These are phyloP conservation scores for Aureobasidium sp. DNA, from an alignment of 2,329 filamentous ascomycete species.

Conservation along the genomic window DNA sequence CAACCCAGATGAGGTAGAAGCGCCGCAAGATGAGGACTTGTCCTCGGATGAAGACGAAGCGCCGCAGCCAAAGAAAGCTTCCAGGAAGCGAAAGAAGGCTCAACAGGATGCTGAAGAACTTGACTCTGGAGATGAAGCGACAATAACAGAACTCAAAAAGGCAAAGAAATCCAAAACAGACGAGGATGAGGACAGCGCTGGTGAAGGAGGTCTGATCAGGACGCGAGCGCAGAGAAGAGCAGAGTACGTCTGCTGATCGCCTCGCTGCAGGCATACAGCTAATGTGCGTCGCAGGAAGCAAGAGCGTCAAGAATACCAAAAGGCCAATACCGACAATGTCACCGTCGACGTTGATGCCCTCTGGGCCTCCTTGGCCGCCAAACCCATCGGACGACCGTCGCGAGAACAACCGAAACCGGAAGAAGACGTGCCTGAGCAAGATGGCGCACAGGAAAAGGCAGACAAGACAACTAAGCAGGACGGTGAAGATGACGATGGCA, in stretches of 20 bases:
- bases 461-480: constrained; percentile 20
- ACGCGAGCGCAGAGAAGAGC: constrained; percentile 47
- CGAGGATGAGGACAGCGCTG: constrained; percentile 36
- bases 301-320: constrained; percentile 42
- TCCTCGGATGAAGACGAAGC: constrained; percentile 32
- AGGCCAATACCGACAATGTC: constrained; percentile 37
- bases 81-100: constrained; percentile 35
- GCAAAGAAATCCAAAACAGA: constrained; percentile 34
- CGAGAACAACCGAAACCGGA: constrained; percentile 16
- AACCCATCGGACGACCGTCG: constrained; percentile 25
- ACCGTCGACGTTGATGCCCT: constrained; percentile 50
- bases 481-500: constrained; percentile 33
- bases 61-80: constrained; percentile 21
- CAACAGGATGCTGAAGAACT: constrained; percentile 34
- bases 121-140: constrained; percentile 51
- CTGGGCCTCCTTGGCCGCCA: constrained; percentile 46
- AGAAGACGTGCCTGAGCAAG: constrained; percentile 10
- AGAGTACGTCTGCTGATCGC: constrained; percentile 31
- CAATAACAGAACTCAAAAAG: constrained; percentile 42
- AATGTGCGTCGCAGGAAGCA: constrained; percentile 32
- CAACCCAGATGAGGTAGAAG: constrained; percentile 30
- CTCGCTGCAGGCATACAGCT: background rate
- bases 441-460: background rate
- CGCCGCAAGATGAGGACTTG: constrained; percentile 23
- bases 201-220: constrained; percentile 45